A percentile compares a stretch with the other conserved stretches of the same genome.
Evolutionary conservation across 495 filamentous ascomycete genomes (phyloP).

Genomic region (Eremomyces bilateralis): DNA sequence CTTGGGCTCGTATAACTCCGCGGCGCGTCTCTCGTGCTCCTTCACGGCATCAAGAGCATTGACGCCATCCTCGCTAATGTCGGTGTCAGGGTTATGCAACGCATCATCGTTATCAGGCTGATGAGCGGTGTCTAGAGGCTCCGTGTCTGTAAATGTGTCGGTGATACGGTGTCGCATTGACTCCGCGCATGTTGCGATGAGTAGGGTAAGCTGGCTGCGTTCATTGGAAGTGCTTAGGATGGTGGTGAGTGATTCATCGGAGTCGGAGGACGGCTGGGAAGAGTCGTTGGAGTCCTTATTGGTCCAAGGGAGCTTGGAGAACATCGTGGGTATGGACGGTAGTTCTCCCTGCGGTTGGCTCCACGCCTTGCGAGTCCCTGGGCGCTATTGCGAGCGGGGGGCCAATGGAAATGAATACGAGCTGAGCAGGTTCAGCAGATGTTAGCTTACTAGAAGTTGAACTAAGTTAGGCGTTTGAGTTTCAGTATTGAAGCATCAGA

Average conservation of each 20-base stretch:
- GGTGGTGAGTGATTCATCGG: slow-evolving; percentile 16
- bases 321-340: too few species aligned
- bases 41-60: slow-evolving; percentile 8
- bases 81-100: slow-evolving; percentile 7
- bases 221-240: slow-evolving; percentile 17
- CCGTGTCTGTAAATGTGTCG: slow-evolving; percentile 20
- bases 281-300: slow-evolving; percentile 12
- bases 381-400: too few species aligned
- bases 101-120: slow-evolving; percentile 8
- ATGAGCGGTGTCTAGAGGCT: slow-evolving; percentile 15
- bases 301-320: slow-evolving; percentile 7
- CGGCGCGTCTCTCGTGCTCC: slow-evolving; percentile 7
- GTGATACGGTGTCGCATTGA: slow-evolving; percentile 16
- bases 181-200: slow-evolving; percentile 20
- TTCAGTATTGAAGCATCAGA: too few species aligned
- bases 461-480: too few species aligned
- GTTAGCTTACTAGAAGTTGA: too few species aligned
- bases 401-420: too few species aligned
- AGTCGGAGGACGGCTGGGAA: slow-evolving; percentile 6
- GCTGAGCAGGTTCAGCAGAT: too few species aligned
- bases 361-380: too few species aligned
- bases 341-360: too few species aligned
- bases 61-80: slow-evolving; percentile 13
- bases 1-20: slow-evolving; percentile 8
- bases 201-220: slow-evolving; percentile 17